Conservation (phyloP, 179 eudicot genomes). For the Drosera spatulata region DNA sequence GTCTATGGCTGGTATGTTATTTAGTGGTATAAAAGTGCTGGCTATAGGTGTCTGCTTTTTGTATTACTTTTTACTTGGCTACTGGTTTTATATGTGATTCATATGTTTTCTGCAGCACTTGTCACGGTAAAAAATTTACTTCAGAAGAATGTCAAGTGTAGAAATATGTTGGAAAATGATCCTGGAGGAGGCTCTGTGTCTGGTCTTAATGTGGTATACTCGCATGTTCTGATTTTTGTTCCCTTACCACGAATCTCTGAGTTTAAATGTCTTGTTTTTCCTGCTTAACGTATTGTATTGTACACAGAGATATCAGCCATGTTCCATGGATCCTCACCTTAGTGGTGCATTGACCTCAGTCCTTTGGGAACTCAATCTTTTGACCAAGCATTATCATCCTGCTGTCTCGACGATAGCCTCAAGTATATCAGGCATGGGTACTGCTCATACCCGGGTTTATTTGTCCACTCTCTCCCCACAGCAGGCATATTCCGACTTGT, state of each 20-base stretch:
- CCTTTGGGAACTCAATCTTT: conserved; percentile 85
- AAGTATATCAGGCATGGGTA: conserved; percentile 43
- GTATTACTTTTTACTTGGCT: background rate
- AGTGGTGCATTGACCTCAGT: conserved; percentile 96
- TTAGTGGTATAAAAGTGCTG: background rate
- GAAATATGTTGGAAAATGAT: conserved; percentile 86
- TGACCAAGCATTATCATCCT: conserved; percentile 78
- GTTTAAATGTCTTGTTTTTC: no score
- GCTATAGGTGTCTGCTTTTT: background rate
- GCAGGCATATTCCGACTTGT: conserved; percentile 58
- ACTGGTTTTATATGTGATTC: background rate
- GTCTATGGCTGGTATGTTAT: conserved; percentile 74
- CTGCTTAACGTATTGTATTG: no score
- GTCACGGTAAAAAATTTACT: conserved; percentile 84
- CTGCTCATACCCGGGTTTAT: conserved; percentile 44
- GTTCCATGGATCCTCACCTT: conserved; percentile 67
- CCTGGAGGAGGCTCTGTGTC: conserved; percentile 94
- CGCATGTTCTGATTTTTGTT: background rate
- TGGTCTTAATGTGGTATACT: conserved; percentile 71
- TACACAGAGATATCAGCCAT: conserved; percentile 80
- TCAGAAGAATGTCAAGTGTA: conserved; percentile 81
- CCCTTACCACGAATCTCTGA: background rate
- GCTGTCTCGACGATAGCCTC: conserved; percentile 63
- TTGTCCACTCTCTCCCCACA: conserved; percentile 51
- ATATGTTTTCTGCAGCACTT: conserved; percentile 47